Base-by-base conservation (phyloP, 805 yeast species). In the Myxozyma monticola region DNA sequence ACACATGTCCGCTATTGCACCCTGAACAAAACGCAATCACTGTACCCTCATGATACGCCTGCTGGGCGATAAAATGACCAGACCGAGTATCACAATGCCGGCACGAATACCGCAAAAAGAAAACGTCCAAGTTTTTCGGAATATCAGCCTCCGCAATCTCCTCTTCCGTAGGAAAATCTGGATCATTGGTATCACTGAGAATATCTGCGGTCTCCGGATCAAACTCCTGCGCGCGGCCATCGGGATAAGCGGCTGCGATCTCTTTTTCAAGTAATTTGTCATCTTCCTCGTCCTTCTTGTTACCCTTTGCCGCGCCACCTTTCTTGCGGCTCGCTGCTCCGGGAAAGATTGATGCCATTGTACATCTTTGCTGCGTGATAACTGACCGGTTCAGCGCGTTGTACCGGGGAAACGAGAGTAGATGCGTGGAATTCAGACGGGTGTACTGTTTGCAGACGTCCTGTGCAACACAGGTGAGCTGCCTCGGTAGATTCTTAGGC, bases 151-250 rank as follows among this genome's bases (percentile, higher is more conserved):
- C 26, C 5, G 29, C 46, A 15, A 48, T 48, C 29, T 51, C 56
- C 22, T 51, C 56, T 17, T 48, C 48, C 3, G 56, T 48, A 4
- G 56, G 56, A 26, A 42, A 48, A 20, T 51, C 53, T 4, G 56
- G 56, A 40, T 51, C 56, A 24, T 17, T 22, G 26, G 28, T 21
- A 17, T 47, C 41, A n/a, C 10, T 9, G 5, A 24, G 4, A n/a
- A 30, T 31, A 4, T 28, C 37, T 25, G 28, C 7, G 37, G 45
- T 28, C 35, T 40, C 45, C 8, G 35, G 24, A 31, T 21, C 8
- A 12, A 18, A 15, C 3, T 30, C 51, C 10, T 33, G 9, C 9
- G 25, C 28, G 9, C 25, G 48, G 17, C 34, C 39, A n/a, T 24
- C 36, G 1, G 38, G 15, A 15, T 21, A 48, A 1, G 35, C 48